Evolutionary conservation across 192 early-diverging fungal genomes (phyloP), one percentile per base, ranked within the genome.

Genomic region (Dissophora ornata): DNA sequence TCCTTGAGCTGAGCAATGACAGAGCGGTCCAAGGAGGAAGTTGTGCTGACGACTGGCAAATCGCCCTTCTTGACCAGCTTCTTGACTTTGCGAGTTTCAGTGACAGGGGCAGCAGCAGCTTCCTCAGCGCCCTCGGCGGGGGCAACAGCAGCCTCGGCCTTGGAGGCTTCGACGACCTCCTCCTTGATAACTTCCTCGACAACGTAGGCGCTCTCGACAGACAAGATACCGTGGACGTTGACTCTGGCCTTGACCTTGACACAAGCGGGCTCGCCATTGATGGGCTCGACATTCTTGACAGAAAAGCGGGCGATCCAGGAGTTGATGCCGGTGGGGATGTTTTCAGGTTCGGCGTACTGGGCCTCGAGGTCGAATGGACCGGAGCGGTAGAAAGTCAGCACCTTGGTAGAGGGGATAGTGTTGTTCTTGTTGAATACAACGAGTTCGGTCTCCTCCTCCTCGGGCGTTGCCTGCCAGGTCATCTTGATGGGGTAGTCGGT

Each of bases 181-280:
- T 95, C 95, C 45, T 93, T 92, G 71, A 90, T 86, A 34, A 88
- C 79, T 78, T 98, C 95, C 82, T 95, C 97, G 55, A 95, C 91
- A 59, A 93, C 88, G 82, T 94, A 89, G 57, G 95, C 95, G 57
- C 84, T 83, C 69, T 96, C 94, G 58, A 99, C 81, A 42, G 82
- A 80, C 75, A 95, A 79, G 60, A 95, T 79, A 65, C 94, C 90
- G 82, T 94, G 92, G 59, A 89, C 86, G 77, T 97, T 94, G 63
- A 99, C 85, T 58, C 88, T 86, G 30, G 92, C 90, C 90, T 96
- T 97, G 80, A 97, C 91, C 85, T 95, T 96, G 84, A 99, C 80
- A 42, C 91, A 92, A 45, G 93, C 86, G 64, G 89, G 75, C 26
- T 92, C 89, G 59, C 87, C 89, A 40, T 88, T 86, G 57, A 73